phyloP scores from a whole-genome alignment of 2,329 filamentous ascomycete species.

The Cladosporium sphaerospermum region DNA sequence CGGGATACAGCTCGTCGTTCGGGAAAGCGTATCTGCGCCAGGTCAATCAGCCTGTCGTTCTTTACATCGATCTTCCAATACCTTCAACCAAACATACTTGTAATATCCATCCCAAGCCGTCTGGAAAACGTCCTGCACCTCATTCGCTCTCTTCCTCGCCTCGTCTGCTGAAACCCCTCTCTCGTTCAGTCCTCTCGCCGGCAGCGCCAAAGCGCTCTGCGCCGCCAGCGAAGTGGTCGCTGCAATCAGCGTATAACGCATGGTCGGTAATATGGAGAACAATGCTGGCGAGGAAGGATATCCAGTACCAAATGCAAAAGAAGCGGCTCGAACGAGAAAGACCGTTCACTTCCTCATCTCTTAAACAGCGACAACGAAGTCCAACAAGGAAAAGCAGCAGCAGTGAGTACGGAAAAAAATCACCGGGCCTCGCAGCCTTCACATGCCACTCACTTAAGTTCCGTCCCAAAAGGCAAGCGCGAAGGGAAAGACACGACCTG shows the following conservation, averaged over 20 bases:
- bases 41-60: not conserved
- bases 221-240: not conserved
- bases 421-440: too few relatives aligned
- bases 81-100: slow-evolving; percentile 11
- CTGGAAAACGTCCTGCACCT: slow-evolving; percentile 63
- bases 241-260: not conserved
- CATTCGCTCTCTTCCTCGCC: slow-evolving; percentile 40
- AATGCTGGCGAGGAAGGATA: too few relatives aligned
- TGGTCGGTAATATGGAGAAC: not conserved
- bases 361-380: too few relatives aligned
- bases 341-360: too few relatives aligned
- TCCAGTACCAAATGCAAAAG: too few relatives aligned
- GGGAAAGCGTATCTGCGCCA: slow-evolving; percentile 69
- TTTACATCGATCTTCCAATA: not conserved
- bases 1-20: slow-evolving; percentile 66
- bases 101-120: slow-evolving; percentile 59
- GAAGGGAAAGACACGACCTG: too few relatives aligned
- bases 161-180: not conserved
- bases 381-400: too few relatives aligned
- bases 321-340: too few relatives aligned
- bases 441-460: too few relatives aligned
- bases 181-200: not conserved
- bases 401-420: too few relatives aligned
- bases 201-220: not conserved
- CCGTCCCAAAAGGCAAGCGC: too few relatives aligned